Evolutionary conservation across 2,329 filamentous ascomycete genomes (phyloP).

Genomic region (Venturia pyrina): DNA sequence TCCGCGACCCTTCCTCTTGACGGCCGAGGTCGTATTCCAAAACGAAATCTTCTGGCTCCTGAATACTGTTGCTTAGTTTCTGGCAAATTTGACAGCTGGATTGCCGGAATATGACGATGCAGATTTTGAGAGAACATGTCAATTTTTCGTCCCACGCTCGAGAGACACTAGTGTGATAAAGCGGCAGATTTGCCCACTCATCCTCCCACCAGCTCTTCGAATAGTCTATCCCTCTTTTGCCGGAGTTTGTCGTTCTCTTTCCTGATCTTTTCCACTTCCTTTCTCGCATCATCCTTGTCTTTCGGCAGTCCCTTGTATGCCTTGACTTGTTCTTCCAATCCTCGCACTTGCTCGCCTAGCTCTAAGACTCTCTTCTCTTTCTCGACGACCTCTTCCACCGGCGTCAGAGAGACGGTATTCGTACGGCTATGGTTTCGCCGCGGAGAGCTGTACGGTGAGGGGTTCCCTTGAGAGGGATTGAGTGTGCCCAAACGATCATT

Average conservation of each 20-base stretch:
- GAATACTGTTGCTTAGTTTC: no score
- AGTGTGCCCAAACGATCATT: conserved; percentile 22
- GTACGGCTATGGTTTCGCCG: not conserved
- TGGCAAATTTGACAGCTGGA: no score
- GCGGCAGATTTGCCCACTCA: not conserved
- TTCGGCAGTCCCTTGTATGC: conserved; percentile 64
- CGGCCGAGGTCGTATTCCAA: no score
- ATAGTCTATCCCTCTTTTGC: conserved; percentile 58
- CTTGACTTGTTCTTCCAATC: conserved; percentile 51
- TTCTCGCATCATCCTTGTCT: conserved; percentile 56
- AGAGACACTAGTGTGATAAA: no score
- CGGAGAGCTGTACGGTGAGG: conserved; percentile 22
- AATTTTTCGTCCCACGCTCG: not conserved
- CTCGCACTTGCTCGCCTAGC: conserved; percentile 48
- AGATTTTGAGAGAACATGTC: not conserved
- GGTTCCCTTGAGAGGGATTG: conserved; percentile 20
- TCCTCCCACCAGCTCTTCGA: conserved; percentile 56
- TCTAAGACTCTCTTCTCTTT: conserved; percentile 50
- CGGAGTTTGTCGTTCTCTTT: conserved; percentile 52
- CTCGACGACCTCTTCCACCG: conserved; percentile 47
- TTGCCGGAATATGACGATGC: not conserved
- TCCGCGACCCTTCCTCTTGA: no score
- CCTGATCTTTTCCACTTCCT: conserved; percentile 59
- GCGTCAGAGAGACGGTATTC: conserved; percentile 16
- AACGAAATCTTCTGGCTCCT: no score